A percentile compares a stretch with the other conserved stretches of the same genome.
phyloP scores from a whole-genome alignment of 2,329 filamentous ascomycete species.

The Teratosphaeria epicoccoides region DNA sequence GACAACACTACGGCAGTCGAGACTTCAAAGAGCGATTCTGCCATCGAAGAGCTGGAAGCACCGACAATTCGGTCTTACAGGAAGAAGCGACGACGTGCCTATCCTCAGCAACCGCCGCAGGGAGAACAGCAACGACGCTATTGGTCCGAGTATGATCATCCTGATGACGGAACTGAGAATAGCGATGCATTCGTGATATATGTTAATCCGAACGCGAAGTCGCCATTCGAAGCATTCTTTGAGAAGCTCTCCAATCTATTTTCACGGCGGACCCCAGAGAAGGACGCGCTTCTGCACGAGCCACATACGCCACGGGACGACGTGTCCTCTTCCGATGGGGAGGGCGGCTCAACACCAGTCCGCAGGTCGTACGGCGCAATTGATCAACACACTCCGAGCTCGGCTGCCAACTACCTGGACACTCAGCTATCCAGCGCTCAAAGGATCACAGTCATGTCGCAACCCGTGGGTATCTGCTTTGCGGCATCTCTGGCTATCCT shows the following conservation, averaged over 20 bases:
- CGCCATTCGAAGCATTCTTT: conserved; percentile 54
- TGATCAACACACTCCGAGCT: not conserved
- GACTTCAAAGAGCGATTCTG: conserved; percentile 21
- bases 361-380: conserved; percentile 5
- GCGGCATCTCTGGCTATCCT: conserved; percentile 53
- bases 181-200: conserved; percentile 59
- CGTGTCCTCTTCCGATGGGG: conserved; percentile 23
- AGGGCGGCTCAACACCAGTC: conserved; percentile 4
- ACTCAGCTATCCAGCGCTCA: not conserved
- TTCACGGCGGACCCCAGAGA: conserved; percentile 15
- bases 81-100: conserved; percentile 29
- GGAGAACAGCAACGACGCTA: conserved; percentile 38
- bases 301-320: conserved; percentile 9
- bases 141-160: conserved; percentile 83
- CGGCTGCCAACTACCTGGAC: not conserved
- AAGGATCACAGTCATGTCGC: conserved; percentile 6
- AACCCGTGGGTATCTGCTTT: conserved; percentile 42
- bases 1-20: conserved; percentile 24
- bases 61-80: conserved; percentile 33
- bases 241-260: conserved; percentile 36
- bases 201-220: conserved; percentile 57
- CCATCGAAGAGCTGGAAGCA: conserved; percentile 28
- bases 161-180: conserved; percentile 51
- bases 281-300: conserved; percentile 8
- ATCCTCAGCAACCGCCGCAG: not conserved